phyloP scores from a whole-genome alignment of 306 rosid genomes.

The Fragaria ananassa region DNA sequence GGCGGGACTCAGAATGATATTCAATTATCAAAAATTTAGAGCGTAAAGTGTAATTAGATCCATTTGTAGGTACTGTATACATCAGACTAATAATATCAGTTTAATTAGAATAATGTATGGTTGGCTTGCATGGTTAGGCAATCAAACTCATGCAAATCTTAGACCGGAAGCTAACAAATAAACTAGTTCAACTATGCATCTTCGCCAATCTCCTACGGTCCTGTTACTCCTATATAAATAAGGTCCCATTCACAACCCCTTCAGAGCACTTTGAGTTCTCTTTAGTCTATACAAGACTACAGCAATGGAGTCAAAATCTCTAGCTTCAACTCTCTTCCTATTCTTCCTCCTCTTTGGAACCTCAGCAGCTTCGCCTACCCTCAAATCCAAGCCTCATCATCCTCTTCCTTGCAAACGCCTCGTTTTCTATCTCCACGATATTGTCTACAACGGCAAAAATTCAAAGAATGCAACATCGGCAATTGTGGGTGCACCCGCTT shows the following conservation, averaged over 20 bases:
- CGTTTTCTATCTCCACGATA: slow-evolving; percentile 59
- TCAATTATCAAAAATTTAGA: too few relatives aligned
- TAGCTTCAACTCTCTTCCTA: slow-evolving; percentile 10
- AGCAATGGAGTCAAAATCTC: slow-evolving; percentile 7
- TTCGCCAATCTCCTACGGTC: too few relatives aligned
- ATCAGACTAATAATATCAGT: too few relatives aligned
- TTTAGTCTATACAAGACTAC: not conserved
- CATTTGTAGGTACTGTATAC: too few relatives aligned
- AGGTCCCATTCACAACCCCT: not conserved
- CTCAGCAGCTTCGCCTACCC: not conserved
- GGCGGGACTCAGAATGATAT: too few relatives aligned
- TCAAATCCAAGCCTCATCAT: not conserved
- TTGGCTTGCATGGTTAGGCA: too few relatives aligned
- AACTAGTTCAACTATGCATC: too few relatives aligned
- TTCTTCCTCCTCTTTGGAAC: slow-evolving; percentile 4
- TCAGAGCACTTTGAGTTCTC: not conserved
- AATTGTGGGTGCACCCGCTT: slow-evolving; percentile 27
- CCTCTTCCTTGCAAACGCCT: slow-evolving; percentile 46
- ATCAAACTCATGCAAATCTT: too few relatives aligned
- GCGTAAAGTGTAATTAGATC: too few relatives aligned
- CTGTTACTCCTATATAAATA: not conserved
- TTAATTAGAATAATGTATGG: too few relatives aligned
- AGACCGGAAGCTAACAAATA: too few relatives aligned
- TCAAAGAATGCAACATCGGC: slow-evolving; percentile 27
- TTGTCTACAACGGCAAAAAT: slow-evolving; percentile 22